phyloP scores from a whole-genome alignment of 371 early-diverging fungal genomes.

The Mucor plumbeus region DNA sequence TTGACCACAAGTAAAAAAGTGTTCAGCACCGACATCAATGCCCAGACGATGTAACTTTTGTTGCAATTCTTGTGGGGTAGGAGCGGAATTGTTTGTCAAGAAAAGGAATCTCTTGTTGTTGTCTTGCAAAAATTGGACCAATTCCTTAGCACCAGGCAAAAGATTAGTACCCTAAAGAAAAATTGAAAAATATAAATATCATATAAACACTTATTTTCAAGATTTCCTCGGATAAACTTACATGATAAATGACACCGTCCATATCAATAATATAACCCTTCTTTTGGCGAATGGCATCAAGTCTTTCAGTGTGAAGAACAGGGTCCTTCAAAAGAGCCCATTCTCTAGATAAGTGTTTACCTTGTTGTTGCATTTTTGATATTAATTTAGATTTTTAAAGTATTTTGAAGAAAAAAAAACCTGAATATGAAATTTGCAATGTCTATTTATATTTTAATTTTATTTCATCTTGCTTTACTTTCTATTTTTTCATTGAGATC shows the following conservation, averaged over 20 bases:
- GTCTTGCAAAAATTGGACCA: conserved; percentile 61
- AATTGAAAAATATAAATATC: neutral
- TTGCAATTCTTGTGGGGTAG: conserved; percentile 69
- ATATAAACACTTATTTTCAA: neutral
- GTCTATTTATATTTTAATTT: neutral
- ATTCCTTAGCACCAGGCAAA: conserved; percentile 65
- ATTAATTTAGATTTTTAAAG: neutral
- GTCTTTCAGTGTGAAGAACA: conserved; percentile 45
- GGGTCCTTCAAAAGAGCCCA: conserved; percentile 48
- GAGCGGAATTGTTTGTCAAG: conserved; percentile 72
- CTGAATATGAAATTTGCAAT: neutral
- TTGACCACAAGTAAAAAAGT: conserved; percentile 70
- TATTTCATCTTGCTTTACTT: neutral
- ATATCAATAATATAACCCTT: conserved; percentile 72
- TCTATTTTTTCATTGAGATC: neutral
- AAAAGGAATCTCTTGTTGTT: conserved; percentile 70
- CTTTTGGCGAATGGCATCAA: conserved; percentile 60
- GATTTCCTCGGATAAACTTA: conserved; percentile 23
- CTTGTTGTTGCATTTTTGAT: conserved; percentile 16
- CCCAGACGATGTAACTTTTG: conserved; percentile 64
- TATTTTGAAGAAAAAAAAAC: no score
- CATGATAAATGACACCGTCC: conserved; percentile 74
- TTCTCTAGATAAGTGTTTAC: conserved; percentile 32
- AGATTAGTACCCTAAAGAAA: conserved; percentile 48
- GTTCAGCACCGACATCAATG: conserved; percentile 58